Conservation (phyloP, 371 early-diverging fungal genomes). For the Rhizomucor pusillus region DNA sequence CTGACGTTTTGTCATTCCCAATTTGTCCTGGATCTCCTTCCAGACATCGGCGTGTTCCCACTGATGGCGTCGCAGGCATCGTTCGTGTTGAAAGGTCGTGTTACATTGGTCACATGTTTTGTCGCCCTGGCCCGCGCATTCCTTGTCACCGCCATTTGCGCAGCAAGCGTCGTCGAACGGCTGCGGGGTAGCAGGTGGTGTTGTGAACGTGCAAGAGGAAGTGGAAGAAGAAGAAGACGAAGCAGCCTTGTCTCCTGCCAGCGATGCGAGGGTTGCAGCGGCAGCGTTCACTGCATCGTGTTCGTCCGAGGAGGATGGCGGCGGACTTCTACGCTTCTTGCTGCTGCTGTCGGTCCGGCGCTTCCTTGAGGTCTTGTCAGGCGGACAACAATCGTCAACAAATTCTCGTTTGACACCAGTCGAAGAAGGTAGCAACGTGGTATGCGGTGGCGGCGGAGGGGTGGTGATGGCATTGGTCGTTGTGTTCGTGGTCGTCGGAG, state of each 20-base stretch:
- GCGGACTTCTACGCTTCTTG: not conserved
- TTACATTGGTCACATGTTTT: constrained; percentile 35
- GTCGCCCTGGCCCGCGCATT: constrained; percentile 29
- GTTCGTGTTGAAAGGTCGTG: constrained; percentile 27
- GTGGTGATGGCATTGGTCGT: constrained; percentile 4
- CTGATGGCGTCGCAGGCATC: constrained; percentile 37
- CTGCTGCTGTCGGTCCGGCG: not conserved
- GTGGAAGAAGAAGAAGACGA: constrained; percentile 1
- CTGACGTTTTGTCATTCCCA: constrained; percentile 36
- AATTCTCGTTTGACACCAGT: constrained; percentile 10
- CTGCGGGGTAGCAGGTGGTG: not conserved
- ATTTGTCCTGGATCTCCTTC: constrained; percentile 16
- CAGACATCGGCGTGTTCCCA: constrained; percentile 37
- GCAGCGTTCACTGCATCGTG: constrained; percentile 37
- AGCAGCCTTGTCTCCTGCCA: constrained; percentile 19
- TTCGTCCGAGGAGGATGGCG: constrained; percentile 9
- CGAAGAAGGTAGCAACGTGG: constrained; percentile 3
- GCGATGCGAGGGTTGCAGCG: constrained; percentile 43
- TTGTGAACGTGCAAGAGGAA: not conserved
- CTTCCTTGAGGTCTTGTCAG: not conserved
- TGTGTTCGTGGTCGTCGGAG: constrained; percentile 8
- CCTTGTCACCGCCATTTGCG: constrained; percentile 18
- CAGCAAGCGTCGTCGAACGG: constrained; percentile 14
- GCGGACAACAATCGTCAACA: not conserved
- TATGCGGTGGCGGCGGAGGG: constrained; percentile 5